These are phyloP conservation scores for Amanita pallidorosea DNA, from an alignment of 768 basidiomycete genomes.

Conservation along the genomic window DNA sequence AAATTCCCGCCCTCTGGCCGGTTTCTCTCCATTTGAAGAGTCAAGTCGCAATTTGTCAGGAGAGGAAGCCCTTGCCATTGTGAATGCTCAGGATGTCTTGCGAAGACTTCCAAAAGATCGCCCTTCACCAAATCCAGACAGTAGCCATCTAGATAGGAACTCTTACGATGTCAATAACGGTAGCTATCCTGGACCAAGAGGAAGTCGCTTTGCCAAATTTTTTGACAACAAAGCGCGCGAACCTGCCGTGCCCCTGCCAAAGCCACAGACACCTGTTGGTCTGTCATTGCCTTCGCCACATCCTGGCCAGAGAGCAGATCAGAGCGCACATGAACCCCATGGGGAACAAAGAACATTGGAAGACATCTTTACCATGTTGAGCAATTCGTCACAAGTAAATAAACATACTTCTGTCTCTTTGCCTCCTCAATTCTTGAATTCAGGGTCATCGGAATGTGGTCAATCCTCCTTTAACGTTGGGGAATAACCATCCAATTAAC, in stretches of 20 bases:
- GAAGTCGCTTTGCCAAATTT: slow-evolving; percentile 81
- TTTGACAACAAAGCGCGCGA: slow-evolving; percentile 68
- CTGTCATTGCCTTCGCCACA: slow-evolving; percentile 36
- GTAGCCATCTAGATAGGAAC: neutral
- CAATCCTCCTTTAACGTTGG: slow-evolving; percentile 14
- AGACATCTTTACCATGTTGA: slow-evolving; percentile 75
- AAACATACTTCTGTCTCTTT: neutral
- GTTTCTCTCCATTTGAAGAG: slow-evolving; percentile 55
- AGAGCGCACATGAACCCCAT: slow-evolving; percentile 21
- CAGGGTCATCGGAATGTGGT: slow-evolving; percentile 21
- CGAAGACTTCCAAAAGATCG: slow-evolving; percentile 11
- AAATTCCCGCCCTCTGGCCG: slow-evolving; percentile 17
- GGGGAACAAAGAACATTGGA: slow-evolving; percentile 58
- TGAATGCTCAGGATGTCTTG: slow-evolving; percentile 7
- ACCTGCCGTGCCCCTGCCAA: slow-evolving; percentile 18
- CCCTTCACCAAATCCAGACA: slow-evolving; percentile 6
- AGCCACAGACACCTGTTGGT: slow-evolving; percentile 25
- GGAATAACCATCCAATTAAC: slow-evolving; percentile 20
- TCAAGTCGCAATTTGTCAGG: slow-evolving; percentile 16
- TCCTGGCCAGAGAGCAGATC: slow-evolving; percentile 37
- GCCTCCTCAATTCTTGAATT: slow-evolving; percentile 2
- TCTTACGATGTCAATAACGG: slow-evolving; percentile 21
- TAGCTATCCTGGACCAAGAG: slow-evolving; percentile 47
- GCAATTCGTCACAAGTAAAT: slow-evolving; percentile 63
- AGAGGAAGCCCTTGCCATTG: slow-evolving; percentile 11